Percentiles rank a stretch among this genome's conserved stretches.
Evolutionary conservation across 2,329 filamentous ascomycete species (phyloP).

Genomic region (Alternaria ethzedia): DNA sequence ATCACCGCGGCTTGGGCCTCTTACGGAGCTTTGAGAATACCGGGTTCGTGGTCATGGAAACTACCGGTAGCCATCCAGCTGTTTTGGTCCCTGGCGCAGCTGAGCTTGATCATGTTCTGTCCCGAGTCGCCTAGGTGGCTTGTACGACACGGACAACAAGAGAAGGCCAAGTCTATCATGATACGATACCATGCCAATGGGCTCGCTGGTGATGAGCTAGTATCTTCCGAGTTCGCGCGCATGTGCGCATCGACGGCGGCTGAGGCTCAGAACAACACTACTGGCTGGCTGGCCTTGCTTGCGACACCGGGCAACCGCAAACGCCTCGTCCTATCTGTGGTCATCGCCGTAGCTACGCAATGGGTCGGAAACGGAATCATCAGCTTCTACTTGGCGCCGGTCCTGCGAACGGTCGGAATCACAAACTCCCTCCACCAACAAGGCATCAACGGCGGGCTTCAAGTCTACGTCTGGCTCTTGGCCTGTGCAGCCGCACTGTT

Average conservation of each 20-base stretch:
- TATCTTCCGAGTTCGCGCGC: constrained; percentile 7
- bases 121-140: constrained; percentile 68
- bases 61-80: constrained; percentile 15
- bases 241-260: constrained; percentile 5
- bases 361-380: constrained; percentile 51
- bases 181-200: constrained; percentile 60
- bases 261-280: neutral
- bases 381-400: constrained; percentile 47
- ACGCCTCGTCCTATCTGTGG: constrained; percentile 47
- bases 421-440: constrained; percentile 43
- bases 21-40: constrained; percentile 11
- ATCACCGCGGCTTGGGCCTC: constrained; percentile 14
- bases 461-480: constrained; percentile 50
- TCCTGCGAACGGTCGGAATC: constrained; percentile 50
- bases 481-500: constrained; percentile 48
- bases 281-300: constrained; percentile 18
- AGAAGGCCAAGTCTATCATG: constrained; percentile 61
- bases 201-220: constrained; percentile 33
- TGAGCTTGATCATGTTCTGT: constrained; percentile 11
- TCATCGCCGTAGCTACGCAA: constrained; percentile 48
- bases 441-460: constrained; percentile 49
- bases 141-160: constrained; percentile 59
- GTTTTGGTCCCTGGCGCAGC: constrained; percentile 11
- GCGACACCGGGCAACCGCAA: constrained; percentile 46
- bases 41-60: constrained; percentile 19